Evolutionary conservation across 768 basidiomycete species (phyloP).

Genomic region (Aureoboletus auriporus): DNA sequence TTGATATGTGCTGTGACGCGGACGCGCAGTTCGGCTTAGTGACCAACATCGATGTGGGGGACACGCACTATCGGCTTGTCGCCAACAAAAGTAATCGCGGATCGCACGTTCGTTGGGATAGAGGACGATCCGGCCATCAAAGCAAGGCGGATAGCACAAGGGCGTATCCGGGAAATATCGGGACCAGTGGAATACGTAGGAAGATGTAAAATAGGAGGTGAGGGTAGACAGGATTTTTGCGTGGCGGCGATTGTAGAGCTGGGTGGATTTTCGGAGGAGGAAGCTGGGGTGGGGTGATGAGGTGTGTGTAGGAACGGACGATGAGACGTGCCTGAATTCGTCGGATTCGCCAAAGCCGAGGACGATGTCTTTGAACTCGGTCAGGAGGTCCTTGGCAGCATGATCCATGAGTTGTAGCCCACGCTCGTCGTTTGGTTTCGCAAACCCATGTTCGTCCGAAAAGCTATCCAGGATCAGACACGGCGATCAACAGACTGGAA

Average conservation of each 20-base stretch:
- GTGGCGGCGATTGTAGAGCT: slow-evolving; percentile 79
- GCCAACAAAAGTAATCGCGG: slow-evolving; percentile 93
- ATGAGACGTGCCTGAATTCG: slow-evolving; percentile 73
- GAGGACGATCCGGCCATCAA: slow-evolving; percentile 83
- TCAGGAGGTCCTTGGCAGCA: slow-evolving; percentile 79
- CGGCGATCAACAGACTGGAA: no score
- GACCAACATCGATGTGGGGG: neutral
- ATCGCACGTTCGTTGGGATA: slow-evolving; percentile 74
- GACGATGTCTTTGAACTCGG: slow-evolving; percentile 76
- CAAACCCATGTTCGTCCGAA: slow-evolving; percentile 75
- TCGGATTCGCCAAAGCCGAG: slow-evolving; percentile 96
- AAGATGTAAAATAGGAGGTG: slow-evolving; percentile 86
- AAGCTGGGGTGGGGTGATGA: slow-evolving; percentile 51
- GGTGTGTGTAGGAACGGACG: neutral
- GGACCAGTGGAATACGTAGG: slow-evolving; percentile 85
- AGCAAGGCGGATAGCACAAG: slow-evolving; percentile 82
- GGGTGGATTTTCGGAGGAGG: slow-evolving; percentile 69
- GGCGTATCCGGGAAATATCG: slow-evolving; percentile 69
- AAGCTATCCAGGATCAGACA: slow-evolving; percentile 48
- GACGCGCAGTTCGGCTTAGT: no score
- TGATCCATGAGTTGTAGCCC: slow-evolving; percentile 91
- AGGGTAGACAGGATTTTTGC: slow-evolving; percentile 85
- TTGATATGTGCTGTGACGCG: slow-evolving; percentile 85
- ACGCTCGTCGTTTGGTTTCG: slow-evolving; percentile 87
- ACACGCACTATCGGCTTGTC: slow-evolving; percentile 88